Evolutionary conservation across 495 filamentous ascomycete genomes (phyloP).

Genomic region (Aspergillus haitiensis): DNA sequence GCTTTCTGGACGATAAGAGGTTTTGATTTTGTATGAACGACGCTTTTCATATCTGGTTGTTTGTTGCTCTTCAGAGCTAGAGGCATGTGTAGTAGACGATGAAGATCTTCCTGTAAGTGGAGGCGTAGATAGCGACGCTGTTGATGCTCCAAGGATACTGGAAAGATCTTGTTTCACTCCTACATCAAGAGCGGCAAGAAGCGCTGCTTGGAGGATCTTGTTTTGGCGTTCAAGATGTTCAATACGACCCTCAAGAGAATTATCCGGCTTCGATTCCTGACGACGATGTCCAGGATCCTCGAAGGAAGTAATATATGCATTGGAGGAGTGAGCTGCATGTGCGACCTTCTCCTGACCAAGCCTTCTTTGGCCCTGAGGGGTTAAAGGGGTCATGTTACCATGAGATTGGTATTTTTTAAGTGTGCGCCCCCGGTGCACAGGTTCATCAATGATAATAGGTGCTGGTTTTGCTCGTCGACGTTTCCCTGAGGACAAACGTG

Average conservation of each 20-base stretch:
- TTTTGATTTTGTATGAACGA: slow-evolving; percentile 1
- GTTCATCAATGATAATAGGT: slow-evolving; percentile 18
- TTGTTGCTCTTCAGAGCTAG: slow-evolving; percentile 14
- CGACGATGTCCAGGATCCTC: slow-evolving; percentile 27
- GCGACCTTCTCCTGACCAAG: slow-evolving; percentile 27
- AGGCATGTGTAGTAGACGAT: slow-evolving; percentile 25
- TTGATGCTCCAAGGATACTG: slow-evolving; percentile 26
- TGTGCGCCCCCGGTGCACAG: slow-evolving; percentile 8
- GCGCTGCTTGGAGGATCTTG: slow-evolving; percentile 47
- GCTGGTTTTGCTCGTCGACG: slow-evolving; percentile 18
- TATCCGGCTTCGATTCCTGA: slow-evolving; percentile 17
- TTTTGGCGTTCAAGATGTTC: slow-evolving; percentile 47
- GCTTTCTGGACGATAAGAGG: slow-evolving; percentile 32
- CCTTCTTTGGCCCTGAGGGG: slow-evolving; percentile 30
- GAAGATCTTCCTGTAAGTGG: slow-evolving; percentile 21
- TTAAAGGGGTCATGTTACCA: slow-evolving; percentile 20
- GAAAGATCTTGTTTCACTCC: slow-evolving; percentile 33
- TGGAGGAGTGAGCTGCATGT: slow-evolving; percentile 28
- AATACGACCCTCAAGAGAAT: slow-evolving; percentile 40
- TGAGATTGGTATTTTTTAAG: slow-evolving; percentile 13
- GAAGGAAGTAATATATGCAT: slow-evolving; percentile 25
- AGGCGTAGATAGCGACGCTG: slow-evolving; percentile 24
- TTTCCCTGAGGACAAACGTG: slow-evolving; percentile 7
- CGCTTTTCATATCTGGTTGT: neutral
- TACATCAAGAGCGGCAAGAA: slow-evolving; percentile 43